Conservation (phyloP, 352 stramenopile genomes). For the Globisporangium cylindrosporum region DNA sequence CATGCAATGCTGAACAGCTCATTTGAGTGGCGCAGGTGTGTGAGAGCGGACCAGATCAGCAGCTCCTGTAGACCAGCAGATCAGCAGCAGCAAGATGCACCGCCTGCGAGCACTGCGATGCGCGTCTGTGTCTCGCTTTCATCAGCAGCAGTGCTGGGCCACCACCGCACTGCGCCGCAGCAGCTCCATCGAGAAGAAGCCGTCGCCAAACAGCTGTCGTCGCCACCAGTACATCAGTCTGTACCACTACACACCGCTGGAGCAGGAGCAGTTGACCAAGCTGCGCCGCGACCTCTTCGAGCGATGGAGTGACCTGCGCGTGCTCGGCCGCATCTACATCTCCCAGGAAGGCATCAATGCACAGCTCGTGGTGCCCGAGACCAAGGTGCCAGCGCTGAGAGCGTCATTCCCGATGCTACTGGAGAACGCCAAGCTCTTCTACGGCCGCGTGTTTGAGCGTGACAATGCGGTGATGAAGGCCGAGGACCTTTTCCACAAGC, state of each 20-base stretch:
- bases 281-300: constrained; percentile 33
- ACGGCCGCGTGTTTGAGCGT: constrained; percentile 3
- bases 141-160: neutral
- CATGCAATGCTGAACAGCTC: constrained; percentile 1
- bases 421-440: constrained; percentile 8
- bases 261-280: constrained; percentile 25
- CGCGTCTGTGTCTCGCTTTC: neutral
- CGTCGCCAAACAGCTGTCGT: neutral
- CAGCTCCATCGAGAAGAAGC: neutral
- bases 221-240: constrained; percentile 38
- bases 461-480: neutral
- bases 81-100: neutral
- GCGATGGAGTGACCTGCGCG: constrained; percentile 44
- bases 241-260: constrained; percentile 44
- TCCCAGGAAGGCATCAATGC: constrained; percentile 93
- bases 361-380: constrained; percentile 91
- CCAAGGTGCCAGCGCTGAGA: constrained; percentile 54
- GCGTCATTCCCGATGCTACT: constrained; percentile 24
- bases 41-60: no score
- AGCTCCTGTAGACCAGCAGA: neutral
- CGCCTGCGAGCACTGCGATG: neutral
- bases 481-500: constrained; percentile 55
- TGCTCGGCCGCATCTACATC: constrained; percentile 88
- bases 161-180: neutral
- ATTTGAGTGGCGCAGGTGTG: neutral